phyloP scores from a whole-genome alignment of 441 rosid genomes.

The Brassica balearica region DNA sequence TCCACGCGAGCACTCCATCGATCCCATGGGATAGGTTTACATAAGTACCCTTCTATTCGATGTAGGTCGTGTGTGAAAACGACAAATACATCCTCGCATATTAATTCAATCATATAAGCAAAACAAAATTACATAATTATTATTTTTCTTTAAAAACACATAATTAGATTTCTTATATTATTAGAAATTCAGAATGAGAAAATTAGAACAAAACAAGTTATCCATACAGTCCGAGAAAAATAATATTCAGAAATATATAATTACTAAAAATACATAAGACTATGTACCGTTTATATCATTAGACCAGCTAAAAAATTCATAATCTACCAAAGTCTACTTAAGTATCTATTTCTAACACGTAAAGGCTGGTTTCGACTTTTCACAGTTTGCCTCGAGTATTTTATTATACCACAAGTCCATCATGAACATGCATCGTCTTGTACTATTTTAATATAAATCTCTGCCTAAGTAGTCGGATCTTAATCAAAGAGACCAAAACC shows the following conservation, averaged over 20 bases:
- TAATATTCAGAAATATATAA: no score
- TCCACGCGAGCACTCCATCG: conserved; percentile 17
- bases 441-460: conserved; percentile 3
- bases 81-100: no score
- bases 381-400: neutral
- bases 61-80: neutral
- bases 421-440: conserved; percentile 13
- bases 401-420: neutral
- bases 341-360: neutral
- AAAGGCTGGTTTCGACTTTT: neutral
- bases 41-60: neutral
- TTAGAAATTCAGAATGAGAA: no score
- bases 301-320: neutral
- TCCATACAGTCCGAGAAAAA: no score
- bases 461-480: conserved; percentile 1
- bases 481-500: neutral
- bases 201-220: no score
- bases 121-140: no score
- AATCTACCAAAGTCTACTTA: neutral
- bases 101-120: no score
- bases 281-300: neutral
- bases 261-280: no score
- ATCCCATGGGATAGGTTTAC: neutral
- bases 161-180: no score
- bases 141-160: no score